Base-by-base conservation (phyloP, 176 grass and related monocot species). In the Carex littledalei region DNA sequence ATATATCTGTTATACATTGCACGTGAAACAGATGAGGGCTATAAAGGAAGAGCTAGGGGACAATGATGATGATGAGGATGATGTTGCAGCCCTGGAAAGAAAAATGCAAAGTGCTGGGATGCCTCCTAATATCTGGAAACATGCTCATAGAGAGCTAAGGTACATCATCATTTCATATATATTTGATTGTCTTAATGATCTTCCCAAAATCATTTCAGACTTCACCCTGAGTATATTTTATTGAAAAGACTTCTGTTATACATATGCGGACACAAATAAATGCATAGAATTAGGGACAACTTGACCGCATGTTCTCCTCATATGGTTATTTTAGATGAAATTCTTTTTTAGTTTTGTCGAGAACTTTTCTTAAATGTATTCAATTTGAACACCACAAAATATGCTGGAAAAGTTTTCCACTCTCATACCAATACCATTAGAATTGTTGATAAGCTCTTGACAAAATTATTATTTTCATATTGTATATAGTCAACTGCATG, bases 1-100 rank as follows among this genome's bases (percentile, higher is more conserved):
- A 41, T 88, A 41, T 88, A 17, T 62, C 29, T 78, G 15, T n/a
- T 54, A 71, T 66, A 56, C 17, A 32, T 67, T 85, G 26, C 43
- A 32, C 32, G 24, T 79, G 56, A 24, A 84, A 17, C 65, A 99
- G 96, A 99, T 99, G 96, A 92, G 90, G 81, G 93, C 96, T 81
- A 99, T 99, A 80, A 99, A 99, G 84, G 93, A 95, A 63, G 96
- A 99, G 89, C 90, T 99, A 89, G 96, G 93, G 70, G 96, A 99
- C 86, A 99, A 94, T 3, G 90, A 99, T 81, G 96, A 99, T 55
- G 93, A 94, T 86, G 96, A 99, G 84, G 96, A 99, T 89, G 96
- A 99, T 34, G 86, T 99, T 62, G 96, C 78, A 83, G 87, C 96
- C 75, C 82, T 99, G 90, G 96, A 99, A 82, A 95, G 96, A 83